phyloP scores from a whole-genome alignment of 257 asterid species.

The Solanum okadae region DNA sequence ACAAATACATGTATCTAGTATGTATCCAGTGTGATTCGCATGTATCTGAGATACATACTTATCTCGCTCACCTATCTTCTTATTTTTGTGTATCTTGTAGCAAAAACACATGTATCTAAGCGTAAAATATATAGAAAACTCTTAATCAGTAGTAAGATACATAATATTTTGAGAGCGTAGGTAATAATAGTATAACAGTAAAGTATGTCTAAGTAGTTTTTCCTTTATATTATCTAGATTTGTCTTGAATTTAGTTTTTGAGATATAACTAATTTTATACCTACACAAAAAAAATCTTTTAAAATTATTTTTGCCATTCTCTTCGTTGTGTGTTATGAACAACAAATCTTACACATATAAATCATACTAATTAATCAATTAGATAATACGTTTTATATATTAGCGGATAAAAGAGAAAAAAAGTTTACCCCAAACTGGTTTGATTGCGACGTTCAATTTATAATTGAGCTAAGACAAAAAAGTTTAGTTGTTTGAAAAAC shows the following conservation, averaged over 20 bases:
- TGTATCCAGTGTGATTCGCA: too few relatives aligned
- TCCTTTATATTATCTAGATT: background rate
- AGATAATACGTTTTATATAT: background rate
- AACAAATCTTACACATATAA: background rate
- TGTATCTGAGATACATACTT: too few relatives aligned
- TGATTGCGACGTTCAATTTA: background rate
- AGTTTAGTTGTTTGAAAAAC: background rate
- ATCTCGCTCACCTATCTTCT: too few relatives aligned
- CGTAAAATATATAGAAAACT: too few relatives aligned
- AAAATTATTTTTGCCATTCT: background rate
- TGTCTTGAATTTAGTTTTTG: background rate
- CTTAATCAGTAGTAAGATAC: too few relatives aligned
- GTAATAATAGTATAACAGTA: too few relatives aligned
- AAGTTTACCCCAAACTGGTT: background rate
- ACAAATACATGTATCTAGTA: too few relatives aligned
- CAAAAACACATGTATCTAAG: too few relatives aligned
- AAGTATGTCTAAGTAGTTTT: too few relatives aligned
- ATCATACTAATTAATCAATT: background rate
- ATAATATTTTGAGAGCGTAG: too few relatives aligned
- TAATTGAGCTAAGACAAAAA: background rate
- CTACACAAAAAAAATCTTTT: background rate
- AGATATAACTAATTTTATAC: background rate
- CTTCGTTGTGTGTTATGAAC: background rate
- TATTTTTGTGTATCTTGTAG: too few relatives aligned
- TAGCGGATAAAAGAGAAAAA: background rate